Conservation (phyloP, 495 filamentous ascomycete species). For the Aspergillus homomorphus region DNA sequence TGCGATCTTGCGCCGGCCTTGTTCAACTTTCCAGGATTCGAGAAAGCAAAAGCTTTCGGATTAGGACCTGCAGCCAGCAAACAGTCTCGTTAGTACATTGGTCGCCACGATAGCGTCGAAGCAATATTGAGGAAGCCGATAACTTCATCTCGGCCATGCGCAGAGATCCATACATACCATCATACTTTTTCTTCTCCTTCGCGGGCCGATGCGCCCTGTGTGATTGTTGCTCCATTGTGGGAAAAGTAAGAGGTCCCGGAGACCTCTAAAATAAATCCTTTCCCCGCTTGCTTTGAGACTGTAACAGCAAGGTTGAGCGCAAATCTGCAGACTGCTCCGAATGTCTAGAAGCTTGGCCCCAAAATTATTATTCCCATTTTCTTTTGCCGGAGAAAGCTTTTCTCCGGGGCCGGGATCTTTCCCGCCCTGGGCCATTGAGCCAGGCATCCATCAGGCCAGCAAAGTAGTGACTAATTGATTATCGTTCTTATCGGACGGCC, state of each 20-base stretch:
- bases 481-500: constrained; percentile 4
- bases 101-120: neutral
- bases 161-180: constrained; percentile 35
- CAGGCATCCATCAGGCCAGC: constrained; percentile 9
- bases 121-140: neutral
- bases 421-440: no score
- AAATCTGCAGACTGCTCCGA: constrained; percentile 14
- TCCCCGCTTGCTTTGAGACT: constrained; percentile 14
- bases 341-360: constrained; percentile 19
- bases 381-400: constrained; percentile 31
- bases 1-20: constrained; percentile 84
- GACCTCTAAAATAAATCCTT: constrained; percentile 28
- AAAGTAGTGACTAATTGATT: neutral
- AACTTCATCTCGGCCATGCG: neutral
- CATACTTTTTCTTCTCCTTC: constrained; percentile 87
- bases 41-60: constrained; percentile 87
- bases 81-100: constrained; percentile 19
- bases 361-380: constrained; percentile 40
- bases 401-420: constrained; percentile 15
- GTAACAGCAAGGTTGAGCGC: constrained; percentile 15
- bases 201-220: constrained; percentile 82
- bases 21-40: constrained; percentile 79
- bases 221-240: constrained; percentile 73
- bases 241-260: constrained; percentile 28
- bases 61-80: constrained; percentile 57